Evolutionary conservation across 176 grass and related monocot genomes (phyloP), one percentile per base, ranked within the genome.

Genomic region (Eleusine coracana): DNA sequence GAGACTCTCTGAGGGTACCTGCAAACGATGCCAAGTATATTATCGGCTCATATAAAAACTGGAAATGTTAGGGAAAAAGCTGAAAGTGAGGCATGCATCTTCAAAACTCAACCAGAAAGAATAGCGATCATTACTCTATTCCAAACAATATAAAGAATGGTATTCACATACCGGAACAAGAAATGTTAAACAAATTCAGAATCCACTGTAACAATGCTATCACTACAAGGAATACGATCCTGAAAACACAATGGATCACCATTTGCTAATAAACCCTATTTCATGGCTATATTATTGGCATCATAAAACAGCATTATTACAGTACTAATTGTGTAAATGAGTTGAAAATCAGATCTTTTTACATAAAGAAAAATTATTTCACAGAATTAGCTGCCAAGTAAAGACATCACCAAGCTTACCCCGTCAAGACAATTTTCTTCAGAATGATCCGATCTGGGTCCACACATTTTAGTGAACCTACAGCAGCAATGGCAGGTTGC

Each of bases 1-100:
- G 96, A 92, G 20, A 99, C 96, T 89, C 96, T 91, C 66, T 87
- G 96, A 17, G 96, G 96, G 84, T 99, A 99, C 76, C 96, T 99
- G 89, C 70, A 83, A 27, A 68, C 74, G 25, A 86, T 34, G 31
- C 31, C 44, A 51, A 51, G 49, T 51, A 51, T 51, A 51, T 16
- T 17, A 49, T 68, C 31, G 31, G 75, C 0, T 2, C 0, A 39
- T 0, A 13, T 16, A 31, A 11, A 52, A 80, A 74, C 8, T 48
- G 13, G 70, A 75, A 59, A 52, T 23, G 18, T 48, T 21, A 60
- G 25, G 16, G 61, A 14, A 73, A 15, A 73, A 29, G 5, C 75
- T 40, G 56, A 52, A 52, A 7, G 51, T 21, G 12, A 29, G 38
- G 55, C n/a, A 27, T 40, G 38, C 60, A 14, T 13, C 50, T 70